Base-by-base conservation (phyloP, 1,284 basidiomycete species). In the Ustilago shanxiensis region DNA sequence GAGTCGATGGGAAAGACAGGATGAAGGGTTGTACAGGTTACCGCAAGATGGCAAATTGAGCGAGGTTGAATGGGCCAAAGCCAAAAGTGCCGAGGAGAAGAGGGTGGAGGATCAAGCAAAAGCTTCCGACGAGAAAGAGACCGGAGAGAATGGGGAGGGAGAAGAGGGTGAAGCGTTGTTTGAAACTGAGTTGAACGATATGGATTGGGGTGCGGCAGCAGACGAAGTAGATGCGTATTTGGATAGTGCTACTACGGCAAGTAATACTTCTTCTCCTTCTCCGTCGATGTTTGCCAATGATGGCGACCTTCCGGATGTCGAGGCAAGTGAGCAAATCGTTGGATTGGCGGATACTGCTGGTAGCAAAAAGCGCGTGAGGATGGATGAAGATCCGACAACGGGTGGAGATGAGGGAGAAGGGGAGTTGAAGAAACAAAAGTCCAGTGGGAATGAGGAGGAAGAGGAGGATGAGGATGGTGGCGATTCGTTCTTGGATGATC, bases 141-240 rank as follows among this genome's bases (percentile, higher is more conserved):
- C 11, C 18, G 16, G 24, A 35, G 57, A 13, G 18, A 44, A 44
- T 8, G 41, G 2, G 29, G 60, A 29, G 31, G 44, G 33, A n/a
- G n/a, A 44, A 20, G 58, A 69, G 24, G 71, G 33, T 14, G 68
- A 62, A 22, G 31, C 60, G n/a, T 31, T 67, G 20, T 76, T 76
- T 26, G 74, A 72, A 31, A 63, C 22, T 41, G 81, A 73, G 39
- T 57, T 83, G 6, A 73, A 71, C 28, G 72, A 75, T 13, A 81
- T 85, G 77, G 81, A 85, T 55, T 94, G 93, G 93, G 90, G 90
- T 66, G 91, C 91, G 75, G 91, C 93, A 67, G 92, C 93, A 76
- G 90, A 92, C 72, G 94, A 95, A 85, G 92, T 95, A n/a, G 92
- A 95, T 66, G 93, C 91, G 44, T 92, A 92, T 39, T 70, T 85